phyloP scores from a whole-genome alignment of 768 basidiomycete genomes.

The Phaeolepiota aurea region DNA sequence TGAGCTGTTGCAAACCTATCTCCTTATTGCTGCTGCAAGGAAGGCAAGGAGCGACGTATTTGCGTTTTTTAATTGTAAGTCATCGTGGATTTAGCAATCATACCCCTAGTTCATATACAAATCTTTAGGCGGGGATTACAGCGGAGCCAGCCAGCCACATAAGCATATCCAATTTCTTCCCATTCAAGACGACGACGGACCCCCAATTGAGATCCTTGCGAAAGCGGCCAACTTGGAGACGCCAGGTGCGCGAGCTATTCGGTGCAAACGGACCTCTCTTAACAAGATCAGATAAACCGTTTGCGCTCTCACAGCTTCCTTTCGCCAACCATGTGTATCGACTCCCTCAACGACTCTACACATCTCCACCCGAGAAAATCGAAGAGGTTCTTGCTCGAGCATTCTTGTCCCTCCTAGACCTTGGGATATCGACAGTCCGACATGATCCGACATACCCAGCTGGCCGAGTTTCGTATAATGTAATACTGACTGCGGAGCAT shows the following conservation, averaged over 20 bases:
- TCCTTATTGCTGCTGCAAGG: slow-evolving; percentile 62
- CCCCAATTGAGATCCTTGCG: slow-evolving; percentile 73
- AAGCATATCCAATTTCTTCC: slow-evolving; percentile 89
- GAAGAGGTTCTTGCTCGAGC: slow-evolving; percentile 44
- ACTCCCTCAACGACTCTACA: slow-evolving; percentile 34
- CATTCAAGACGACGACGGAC: slow-evolving; percentile 45
- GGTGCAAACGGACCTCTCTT: slow-evolving; percentile 1
- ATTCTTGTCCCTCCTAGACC: slow-evolving; percentile 70
- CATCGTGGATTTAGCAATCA: background rate
- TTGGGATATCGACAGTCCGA: slow-evolving; percentile 65
- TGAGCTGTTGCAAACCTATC: slow-evolving; percentile 73
- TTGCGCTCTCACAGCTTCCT: slow-evolving; percentile 55
- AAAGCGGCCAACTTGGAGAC: slow-evolving; percentile 47
- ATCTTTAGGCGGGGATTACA: slow-evolving; percentile 55
- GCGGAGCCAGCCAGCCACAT: slow-evolving; percentile 86
- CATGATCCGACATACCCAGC: slow-evolving; percentile 54
- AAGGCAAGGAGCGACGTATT: slow-evolving; percentile 53
- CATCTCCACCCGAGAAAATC: slow-evolving; percentile 32
- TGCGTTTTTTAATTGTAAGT: slow-evolving; percentile 87
- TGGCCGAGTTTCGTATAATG: slow-evolving; percentile 75
- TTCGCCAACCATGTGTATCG: slow-evolving; percentile 80
- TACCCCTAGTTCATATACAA: slow-evolving; percentile 1
- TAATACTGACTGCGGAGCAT: slow-evolving; percentile 74
- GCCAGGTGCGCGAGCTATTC: slow-evolving; percentile 29
- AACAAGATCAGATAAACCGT: slow-evolving; percentile 51